phyloP scores from a whole-genome alignment of 768 basidiomycete genomes.

The Phylloporus sp. region DNA sequence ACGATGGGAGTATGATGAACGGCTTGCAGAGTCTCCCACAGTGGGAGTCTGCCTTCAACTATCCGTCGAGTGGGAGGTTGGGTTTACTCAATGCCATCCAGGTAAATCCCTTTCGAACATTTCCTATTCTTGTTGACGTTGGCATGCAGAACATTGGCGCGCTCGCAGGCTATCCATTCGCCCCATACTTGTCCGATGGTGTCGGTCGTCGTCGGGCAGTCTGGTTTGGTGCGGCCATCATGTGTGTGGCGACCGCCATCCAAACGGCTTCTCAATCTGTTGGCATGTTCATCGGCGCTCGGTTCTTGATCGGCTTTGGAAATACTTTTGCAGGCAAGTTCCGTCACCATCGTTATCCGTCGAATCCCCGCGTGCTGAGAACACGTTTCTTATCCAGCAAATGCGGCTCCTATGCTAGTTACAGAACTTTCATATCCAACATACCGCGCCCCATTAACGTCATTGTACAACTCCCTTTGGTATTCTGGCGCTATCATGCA shows the following conservation, averaged over 20 bases:
- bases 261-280: slow-evolving; percentile 67
- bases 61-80: slow-evolving; percentile 51
- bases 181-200: slow-evolving; percentile 66
- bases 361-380: not conserved
- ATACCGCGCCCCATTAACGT: slow-evolving; percentile 74
- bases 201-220: slow-evolving; percentile 63
- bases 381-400: slow-evolving; percentile 33
- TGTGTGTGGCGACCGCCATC: slow-evolving; percentile 61
- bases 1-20: slow-evolving; percentile 77
- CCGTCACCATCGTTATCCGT: not conserved
- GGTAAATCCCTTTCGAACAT: slow-evolving; percentile 27
- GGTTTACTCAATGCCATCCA: slow-evolving; percentile 73
- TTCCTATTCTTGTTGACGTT: not conserved
- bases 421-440: slow-evolving; percentile 79
- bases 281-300: slow-evolving; percentile 79
- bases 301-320: slow-evolving; percentile 74
- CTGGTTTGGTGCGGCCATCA: slow-evolving; percentile 62
- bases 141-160: slow-evolving; percentile 57
- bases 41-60: slow-evolving; percentile 57
- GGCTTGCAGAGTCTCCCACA: slow-evolving; percentile 66
- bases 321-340: slow-evolving; percentile 58
- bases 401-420: slow-evolving; percentile 76
- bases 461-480: slow-evolving; percentile 80
- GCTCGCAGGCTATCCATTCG: slow-evolving; percentile 65
- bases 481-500: slow-evolving; percentile 79